Conservation (phyloP, 805 yeast species). For the Schwanniomyces polymorphus region DNA sequence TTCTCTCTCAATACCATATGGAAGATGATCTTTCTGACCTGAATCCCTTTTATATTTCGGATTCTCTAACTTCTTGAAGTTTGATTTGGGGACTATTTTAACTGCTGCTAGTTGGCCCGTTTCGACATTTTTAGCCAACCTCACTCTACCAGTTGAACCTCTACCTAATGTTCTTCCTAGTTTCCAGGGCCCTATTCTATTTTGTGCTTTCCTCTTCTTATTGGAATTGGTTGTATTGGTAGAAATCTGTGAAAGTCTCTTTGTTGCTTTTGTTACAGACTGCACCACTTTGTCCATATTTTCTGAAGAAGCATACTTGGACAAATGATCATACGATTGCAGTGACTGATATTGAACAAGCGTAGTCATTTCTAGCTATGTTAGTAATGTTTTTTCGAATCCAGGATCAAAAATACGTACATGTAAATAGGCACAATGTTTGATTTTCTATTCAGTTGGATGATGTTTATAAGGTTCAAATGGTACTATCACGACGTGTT, state of each 20-base stretch:
- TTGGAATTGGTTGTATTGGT: constrained; percentile 42
- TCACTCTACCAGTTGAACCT: constrained; percentile 95
- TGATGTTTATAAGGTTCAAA: not conserved
- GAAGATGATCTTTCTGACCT: constrained; percentile 49
- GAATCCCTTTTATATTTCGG: constrained; percentile 43
- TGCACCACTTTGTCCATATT: constrained; percentile 43
- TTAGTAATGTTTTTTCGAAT: not conserved
- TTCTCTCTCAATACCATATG: constrained; percentile 85
- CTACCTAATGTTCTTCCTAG: constrained; percentile 91
- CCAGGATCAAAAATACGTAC: not conserved
- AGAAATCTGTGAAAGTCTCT: constrained; percentile 50
- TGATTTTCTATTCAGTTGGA: not conserved
- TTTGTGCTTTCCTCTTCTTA: constrained; percentile 46
- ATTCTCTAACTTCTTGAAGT: constrained; percentile 51
- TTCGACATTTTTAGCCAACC: constrained; percentile 82
- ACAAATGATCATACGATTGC: constrained; percentile 12
- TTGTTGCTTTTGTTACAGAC: constrained; percentile 46
- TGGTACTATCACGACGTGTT: not conserved
- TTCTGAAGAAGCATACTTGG: constrained; percentile 17
- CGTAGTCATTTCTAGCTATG: constrained; percentile 17
- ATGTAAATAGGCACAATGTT: not conserved
- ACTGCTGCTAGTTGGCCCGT: constrained; percentile 94
- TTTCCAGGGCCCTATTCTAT: constrained; percentile 93
- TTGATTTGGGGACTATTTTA: constrained; percentile 88
- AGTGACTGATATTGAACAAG: constrained; percentile 22